A percentile compares a stretch with the other conserved stretches of the same genome.
Conservation (phyloP, 805 yeast genomes). For the Ogataea siamensis region DNA sequence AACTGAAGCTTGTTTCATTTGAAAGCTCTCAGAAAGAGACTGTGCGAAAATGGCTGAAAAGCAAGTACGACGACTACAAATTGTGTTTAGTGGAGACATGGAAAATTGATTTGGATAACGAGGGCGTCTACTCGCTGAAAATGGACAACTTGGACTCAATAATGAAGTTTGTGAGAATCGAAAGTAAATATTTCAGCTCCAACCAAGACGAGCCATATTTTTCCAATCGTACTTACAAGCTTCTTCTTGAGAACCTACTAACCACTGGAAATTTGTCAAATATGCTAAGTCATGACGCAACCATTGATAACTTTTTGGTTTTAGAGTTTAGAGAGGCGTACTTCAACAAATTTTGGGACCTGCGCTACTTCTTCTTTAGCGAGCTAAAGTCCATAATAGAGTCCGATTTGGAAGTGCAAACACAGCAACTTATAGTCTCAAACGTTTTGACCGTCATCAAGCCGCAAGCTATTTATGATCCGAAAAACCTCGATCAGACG, state of each 20-base stretch:
- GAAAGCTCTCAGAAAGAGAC: constrained; percentile 43
- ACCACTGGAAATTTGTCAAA: constrained; percentile 37
- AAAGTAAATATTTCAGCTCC: constrained; percentile 52
- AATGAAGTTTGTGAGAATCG: constrained; percentile 55
- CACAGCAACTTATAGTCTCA: constrained; percentile 33
- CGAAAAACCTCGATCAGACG: constrained; percentile 36
- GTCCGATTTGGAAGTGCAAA: constrained; percentile 1
- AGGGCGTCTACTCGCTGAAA: constrained; percentile 44
- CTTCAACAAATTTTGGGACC: constrained; percentile 64
- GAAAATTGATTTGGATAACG: constrained; percentile 36
- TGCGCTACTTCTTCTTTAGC: constrained; percentile 70
- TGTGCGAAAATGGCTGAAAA: constrained; percentile 62
- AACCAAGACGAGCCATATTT: constrained; percentile 55
- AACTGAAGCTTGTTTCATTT: constrained; percentile 35
- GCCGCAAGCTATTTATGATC: constrained; percentile 30
- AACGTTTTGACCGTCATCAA: constrained; percentile 42
- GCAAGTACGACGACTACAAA: constrained; percentile 56
- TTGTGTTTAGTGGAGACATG: constrained; percentile 42
- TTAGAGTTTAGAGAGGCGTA: constrained; percentile 55
- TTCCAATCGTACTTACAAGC: constrained; percentile 53
- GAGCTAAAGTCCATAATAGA: constrained; percentile 37
- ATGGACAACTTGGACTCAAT: constrained; percentile 51
- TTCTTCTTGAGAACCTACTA: constrained; percentile 35
- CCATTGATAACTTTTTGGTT: constrained; percentile 38
- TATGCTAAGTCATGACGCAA: constrained; percentile 43